phyloP scores from a whole-genome alignment of 1,139 yeast genomes.

The Magnusiomyces ingens region DNA sequence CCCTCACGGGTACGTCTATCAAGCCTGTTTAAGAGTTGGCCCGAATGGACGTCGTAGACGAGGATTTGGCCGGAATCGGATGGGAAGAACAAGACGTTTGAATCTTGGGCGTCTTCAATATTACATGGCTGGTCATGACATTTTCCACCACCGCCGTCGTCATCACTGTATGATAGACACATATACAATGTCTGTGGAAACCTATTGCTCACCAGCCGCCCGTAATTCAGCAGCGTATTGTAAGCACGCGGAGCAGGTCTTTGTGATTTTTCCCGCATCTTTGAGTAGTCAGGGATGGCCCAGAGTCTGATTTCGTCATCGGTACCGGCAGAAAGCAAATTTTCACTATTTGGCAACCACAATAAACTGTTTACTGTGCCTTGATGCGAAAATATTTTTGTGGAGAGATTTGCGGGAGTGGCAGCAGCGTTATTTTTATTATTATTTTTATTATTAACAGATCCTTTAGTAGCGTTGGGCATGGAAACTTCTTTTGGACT shows the following conservation, averaged over 20 bases:
- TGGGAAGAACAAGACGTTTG: constrained; percentile 49
- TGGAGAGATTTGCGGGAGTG: constrained; percentile 2
- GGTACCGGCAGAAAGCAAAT: constrained; percentile 58
- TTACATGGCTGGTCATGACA: constrained; percentile 36
- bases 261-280: neutral
- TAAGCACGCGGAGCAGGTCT: constrained; percentile 36
- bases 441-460: constrained; percentile 13
- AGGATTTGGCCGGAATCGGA: constrained; percentile 76
- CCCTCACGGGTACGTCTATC: constrained; percentile 31
- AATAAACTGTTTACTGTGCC: constrained; percentile 67
- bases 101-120: constrained; percentile 17
- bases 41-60: constrained; percentile 56
- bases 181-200: constrained; percentile 39
- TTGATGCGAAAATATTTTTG: constrained; percentile 51
- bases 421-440: neutral
- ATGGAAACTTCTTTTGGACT: constrained; percentile 6
- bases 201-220: constrained; percentile 68
- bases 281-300: constrained; percentile 41
- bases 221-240: constrained; percentile 66
- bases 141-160: constrained; percentile 24
- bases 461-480: constrained; percentile 15
- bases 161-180: constrained; percentile 31
- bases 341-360: constrained; percentile 61
- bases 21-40: constrained; percentile 52
- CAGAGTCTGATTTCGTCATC: constrained; percentile 74